Percentiles rank a stretch among this genome's conserved stretches.
Conservation (phyloP, 768 basidiomycete species). For the Calocera cornea region DNA sequence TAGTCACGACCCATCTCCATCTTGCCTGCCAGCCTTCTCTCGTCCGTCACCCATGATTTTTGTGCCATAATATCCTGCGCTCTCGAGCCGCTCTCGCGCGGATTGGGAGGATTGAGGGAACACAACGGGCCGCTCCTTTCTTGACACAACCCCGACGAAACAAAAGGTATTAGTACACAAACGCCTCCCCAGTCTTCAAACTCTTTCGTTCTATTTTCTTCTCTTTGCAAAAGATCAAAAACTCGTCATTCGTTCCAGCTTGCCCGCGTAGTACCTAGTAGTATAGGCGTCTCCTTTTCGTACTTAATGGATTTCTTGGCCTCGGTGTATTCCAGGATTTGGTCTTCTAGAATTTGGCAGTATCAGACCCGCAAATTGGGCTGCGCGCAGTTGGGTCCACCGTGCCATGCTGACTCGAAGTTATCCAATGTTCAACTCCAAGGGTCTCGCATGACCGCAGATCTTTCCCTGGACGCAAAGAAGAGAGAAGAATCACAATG, state of each 20-base stretch:
- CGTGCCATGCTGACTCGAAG: too few relatives aligned
- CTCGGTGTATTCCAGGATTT: neutral
- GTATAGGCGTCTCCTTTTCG: neutral
- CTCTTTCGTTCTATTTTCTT: neutral
- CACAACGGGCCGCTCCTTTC: neutral
- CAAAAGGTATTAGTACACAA: neutral
- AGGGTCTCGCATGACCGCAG: too few relatives aligned
- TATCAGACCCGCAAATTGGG: too few relatives aligned
- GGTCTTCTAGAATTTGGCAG: too few relatives aligned
- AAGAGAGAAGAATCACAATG: too few relatives aligned
- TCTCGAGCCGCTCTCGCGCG: neutral
- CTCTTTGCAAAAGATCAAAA: neutral
- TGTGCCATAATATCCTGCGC: neutral
- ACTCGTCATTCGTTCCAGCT: neutral
- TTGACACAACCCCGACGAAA: neutral
- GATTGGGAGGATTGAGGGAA: neutral
- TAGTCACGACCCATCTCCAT: neutral
- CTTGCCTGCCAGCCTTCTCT: neutral
- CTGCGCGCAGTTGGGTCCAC: too few relatives aligned
- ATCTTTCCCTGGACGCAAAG: too few relatives aligned
- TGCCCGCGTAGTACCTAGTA: neutral
- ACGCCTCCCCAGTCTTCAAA: neutral
- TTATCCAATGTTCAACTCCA: too few relatives aligned
- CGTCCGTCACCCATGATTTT: neutral
- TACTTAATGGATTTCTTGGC: neutral